Base-by-base conservation (phyloP, 768 basidiomycete species). In the Suillus lakei region DNA sequence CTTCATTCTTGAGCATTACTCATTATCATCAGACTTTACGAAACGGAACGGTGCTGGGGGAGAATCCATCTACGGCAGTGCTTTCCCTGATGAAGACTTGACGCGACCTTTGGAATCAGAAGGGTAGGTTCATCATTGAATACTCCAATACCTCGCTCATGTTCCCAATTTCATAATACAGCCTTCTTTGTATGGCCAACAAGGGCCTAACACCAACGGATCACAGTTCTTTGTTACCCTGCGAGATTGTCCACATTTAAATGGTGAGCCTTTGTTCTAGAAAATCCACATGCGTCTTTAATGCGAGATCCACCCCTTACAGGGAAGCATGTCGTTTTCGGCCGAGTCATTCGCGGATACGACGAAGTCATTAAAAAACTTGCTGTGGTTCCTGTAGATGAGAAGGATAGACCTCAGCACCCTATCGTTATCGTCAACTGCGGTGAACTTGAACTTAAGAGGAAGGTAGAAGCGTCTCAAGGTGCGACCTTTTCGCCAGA, bases 141-240 rank as follows among this genome's bases (percentile, higher is more conserved):
- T 66, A 9, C 28, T 60, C 58, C 53, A 43, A 4, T 46, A 34
- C n/a, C 60, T 61, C 53, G 43, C 7, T 46, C 30, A 43, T 18
- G 21, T 50, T 38, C 61, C 18, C n/a, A 39, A 13, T 21, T 54
- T 60, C 44, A 59, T 59, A 48, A n/a, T 69, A 59, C 58, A 89
- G 88, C 15, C 78, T 96, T 32, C 80, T 97, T 13, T 93, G 92
- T 71, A 97, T 96, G 95, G 95, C 95, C 12, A 97, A 97, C 75
- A 85, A 86, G 68, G 92, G 3, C 88, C 91, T 0, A 81, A 91
- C 76, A 96, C 95, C 41, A 96, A 96, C 68, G 88, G 90, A 43
- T 92, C 90, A 1, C 95, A 96, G 68, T 96, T 91, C 73, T 96
- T 96, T 73, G 82, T 96, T 67, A 94, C 95, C 26, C 83, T 96